phyloP scores from a whole-genome alignment of 2,329 filamentous ascomycete genomes.

The Davidsoniella australis region DNA sequence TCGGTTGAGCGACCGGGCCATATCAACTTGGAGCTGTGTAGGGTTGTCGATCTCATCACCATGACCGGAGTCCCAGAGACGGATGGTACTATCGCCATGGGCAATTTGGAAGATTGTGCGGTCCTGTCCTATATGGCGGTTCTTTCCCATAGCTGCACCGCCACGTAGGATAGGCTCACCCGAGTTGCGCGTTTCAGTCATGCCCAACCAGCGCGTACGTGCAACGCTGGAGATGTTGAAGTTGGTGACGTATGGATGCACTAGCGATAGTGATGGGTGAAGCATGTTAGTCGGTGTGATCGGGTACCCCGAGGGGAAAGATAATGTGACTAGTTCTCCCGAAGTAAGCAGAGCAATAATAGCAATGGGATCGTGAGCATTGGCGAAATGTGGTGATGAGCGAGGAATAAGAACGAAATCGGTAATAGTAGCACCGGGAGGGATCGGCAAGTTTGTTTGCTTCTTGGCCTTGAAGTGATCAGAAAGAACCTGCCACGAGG shows the following conservation, averaged over 20 bases:
- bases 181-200: conserved; percentile 67
- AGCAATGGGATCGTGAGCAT: conserved; percentile 80
- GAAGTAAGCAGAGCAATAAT: conserved; percentile 64
- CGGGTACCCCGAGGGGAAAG: conserved; percentile 79
- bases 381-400: conserved; percentile 66
- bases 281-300: conserved; percentile 88
- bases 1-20: conserved; percentile 67
- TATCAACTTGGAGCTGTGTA: conserved; percentile 64
- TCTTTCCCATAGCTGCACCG: conserved; percentile 53
- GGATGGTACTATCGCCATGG: conserved; percentile 80
- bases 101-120: conserved; percentile 74
- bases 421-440: conserved; percentile 56
- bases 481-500: conserved; percentile 68
- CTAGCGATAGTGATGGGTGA: conserved; percentile 70
- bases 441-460: conserved; percentile 55
- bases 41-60: conserved; percentile 87
- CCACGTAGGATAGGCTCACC: conserved; percentile 66
- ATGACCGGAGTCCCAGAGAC: conserved; percentile 84
- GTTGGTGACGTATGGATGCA: conserved; percentile 74
- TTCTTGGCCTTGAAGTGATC: conserved; percentile 67
- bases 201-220: conserved; percentile 69
- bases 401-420: conserved; percentile 76
- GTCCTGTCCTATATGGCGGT: conserved; percentile 60
- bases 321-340: conserved; percentile 77
- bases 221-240: conserved; percentile 57